Evolutionary conservation across 2,329 filamentous ascomycete genomes (phyloP), one percentile per base, ranked within the genome.

Genomic region (Sphaerulina populicola): DNA sequence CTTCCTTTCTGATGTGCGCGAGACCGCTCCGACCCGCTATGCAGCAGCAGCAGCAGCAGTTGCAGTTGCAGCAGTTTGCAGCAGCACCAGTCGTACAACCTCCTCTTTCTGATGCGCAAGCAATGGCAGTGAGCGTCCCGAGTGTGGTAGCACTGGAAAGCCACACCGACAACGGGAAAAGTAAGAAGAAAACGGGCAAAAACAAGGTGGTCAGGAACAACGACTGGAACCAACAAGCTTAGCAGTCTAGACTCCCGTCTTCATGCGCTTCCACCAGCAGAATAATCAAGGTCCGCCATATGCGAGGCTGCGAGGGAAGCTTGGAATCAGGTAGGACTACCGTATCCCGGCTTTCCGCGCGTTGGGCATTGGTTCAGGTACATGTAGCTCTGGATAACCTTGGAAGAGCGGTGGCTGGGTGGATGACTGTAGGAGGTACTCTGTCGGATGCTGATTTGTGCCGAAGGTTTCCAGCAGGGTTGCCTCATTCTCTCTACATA

Each of bases 261-360:
- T 50, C 47, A 39, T 33, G 51, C 46, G 43, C 43, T 41, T 33
- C 47, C 27, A 40, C 35, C 5, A 27, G 5, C 23, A 27, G 5
- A 27, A 27, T 27, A 43, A 47, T 54, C 52, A 47, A 47, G 52
- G 52, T 51, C 52, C 47, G 47, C 52, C 52, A 51, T 54, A 43
- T 40, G 45, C 45, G 35, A 49, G 18, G 18, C 18, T 18, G 18
- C 18, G 18, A 18, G 47, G 38, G 38, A 47, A 49, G 37, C 47
- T 47, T 50, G 44, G 43, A 45, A 44, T n/a, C n/a, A n/a, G n/a
- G 42, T 49, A 51, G 47, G 36, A 38, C 48, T 33, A n/a, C n/a
- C n/a, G n/a, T n/a, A 50, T 45, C 41, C 41, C 48, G 41, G 48
- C 41, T 37, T 33, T 50, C 48, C 47, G 52, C 47, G 42, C 15